Evolutionary conservation across 148 eudicot genomes (phyloP), one percentile per base, ranked within the genome.

Genomic region (Chenopodium berlandieri): DNA sequence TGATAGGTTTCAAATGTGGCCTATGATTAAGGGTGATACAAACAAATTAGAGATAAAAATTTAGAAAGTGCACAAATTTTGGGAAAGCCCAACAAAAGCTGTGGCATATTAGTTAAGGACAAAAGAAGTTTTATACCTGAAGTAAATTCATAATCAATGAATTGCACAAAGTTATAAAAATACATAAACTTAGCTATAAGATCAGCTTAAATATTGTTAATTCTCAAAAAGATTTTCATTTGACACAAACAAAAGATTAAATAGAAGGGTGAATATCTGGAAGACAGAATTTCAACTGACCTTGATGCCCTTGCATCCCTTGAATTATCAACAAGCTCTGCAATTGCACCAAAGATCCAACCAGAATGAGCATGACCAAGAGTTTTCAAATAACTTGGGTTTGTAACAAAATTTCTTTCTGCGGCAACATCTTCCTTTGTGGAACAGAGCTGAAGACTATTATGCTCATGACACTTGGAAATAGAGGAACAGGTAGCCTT

Each of bases 311-410:
- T 85, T 23, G 97, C 97, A 80, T 93, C 97, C 86, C 91, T 91
- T 62, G 97, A 82, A 87, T 91, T 93, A 85, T 91, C 93, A 72
- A 93, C 88, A 76, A 93, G 89, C 86, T 93, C 97, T 19, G 97
- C 94, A 80, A 93, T 87, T 82, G 94, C 94, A 78, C 97, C 97
- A 85, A 93, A 91, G 46, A 89, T 85, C 97, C 97, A 91, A 58
- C 90, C 84, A 80, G 92, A 91, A 86, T 93, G 97, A 34, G 90
- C 87, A 75, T 91, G 94, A 75, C 97, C 90, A 65, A 93, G 93
- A 30, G 92, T 93, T 85, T 86, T 90, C 79, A 93, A 77, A 81
- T 90, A 93, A 80, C 93, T 93, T 23, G 97, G 97, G 84, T 93
- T 89, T 65, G 87, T 76, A 31, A 83, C 89, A 80, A 62, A 86